Evolutionary conservation across 1,284 basidiomycete species (phyloP).

Genomic region (Cutaneotrichosporon daszewskae): DNA sequence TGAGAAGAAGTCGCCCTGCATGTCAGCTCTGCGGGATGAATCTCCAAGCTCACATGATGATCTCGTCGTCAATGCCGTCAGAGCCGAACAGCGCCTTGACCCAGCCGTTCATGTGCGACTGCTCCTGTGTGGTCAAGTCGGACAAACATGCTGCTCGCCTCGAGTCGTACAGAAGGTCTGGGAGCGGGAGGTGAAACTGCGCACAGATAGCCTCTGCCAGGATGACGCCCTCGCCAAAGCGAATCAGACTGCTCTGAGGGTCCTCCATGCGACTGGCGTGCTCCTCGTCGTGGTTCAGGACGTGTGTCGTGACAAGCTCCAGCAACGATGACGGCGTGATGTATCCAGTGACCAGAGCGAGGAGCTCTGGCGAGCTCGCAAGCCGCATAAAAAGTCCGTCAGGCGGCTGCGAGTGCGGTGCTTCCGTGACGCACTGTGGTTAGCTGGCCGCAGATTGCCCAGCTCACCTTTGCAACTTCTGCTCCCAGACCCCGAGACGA

Average conservation of each 20-base stretch:
- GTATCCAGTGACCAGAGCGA: constrained; percentile 18
- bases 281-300: constrained; percentile 29
- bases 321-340: constrained; percentile 22
- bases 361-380: constrained; percentile 24
- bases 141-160: constrained; percentile 34
- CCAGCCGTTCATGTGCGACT: constrained; percentile 42
- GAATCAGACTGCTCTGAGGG: constrained; percentile 40
- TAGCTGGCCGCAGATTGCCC: neutral
- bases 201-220: constrained; percentile 37
- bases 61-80: constrained; percentile 47
- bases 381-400: constrained; percentile 34
- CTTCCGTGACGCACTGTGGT: constrained; percentile 20
- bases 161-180: constrained; percentile 27
- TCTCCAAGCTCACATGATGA: constrained; percentile 28
- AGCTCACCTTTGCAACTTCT: constrained; percentile 27
- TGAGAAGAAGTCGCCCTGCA: constrained; percentile 44
- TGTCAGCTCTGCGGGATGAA: neutral
- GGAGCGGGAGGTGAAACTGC: constrained; percentile 32
- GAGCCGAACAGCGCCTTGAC: constrained; percentile 45
- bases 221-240: constrained; percentile 45
- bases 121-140: constrained; percentile 25
- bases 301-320: constrained; percentile 18
- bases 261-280: constrained; percentile 29
- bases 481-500: constrained; percentile 21
- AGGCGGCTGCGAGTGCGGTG: constrained; percentile 21